phyloP scores from a whole-genome alignment of 2,329 filamentous ascomycete species.

The Penicillium rolfsii region DNA sequence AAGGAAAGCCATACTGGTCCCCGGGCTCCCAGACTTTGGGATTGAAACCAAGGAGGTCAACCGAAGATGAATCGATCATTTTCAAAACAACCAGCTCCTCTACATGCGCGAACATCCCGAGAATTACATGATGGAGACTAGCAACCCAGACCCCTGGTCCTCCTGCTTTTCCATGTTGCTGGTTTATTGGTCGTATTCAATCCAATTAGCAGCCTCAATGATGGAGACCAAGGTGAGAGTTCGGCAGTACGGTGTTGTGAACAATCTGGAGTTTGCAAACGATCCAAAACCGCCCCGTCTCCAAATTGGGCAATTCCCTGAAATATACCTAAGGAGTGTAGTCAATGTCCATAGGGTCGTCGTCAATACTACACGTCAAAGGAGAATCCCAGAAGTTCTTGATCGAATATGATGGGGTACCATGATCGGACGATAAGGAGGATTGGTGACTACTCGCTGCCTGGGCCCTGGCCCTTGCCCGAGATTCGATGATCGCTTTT shows the following conservation, averaged over 20 bases:
- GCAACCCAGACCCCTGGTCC: too few species aligned
- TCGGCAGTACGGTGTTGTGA: neutral
- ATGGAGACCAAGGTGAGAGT: neutral
- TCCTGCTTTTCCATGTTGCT: too few species aligned
- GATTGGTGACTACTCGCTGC: neutral
- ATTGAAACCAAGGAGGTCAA: too few species aligned
- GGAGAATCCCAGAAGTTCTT: neutral
- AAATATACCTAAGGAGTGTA: neutral
- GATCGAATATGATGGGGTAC: neutral
- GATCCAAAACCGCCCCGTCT: neutral
- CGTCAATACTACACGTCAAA: conserved; percentile 6
- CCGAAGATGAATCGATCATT: too few species aligned
- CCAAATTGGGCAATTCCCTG: neutral
- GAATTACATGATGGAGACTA: too few species aligned
- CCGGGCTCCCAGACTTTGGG: too few species aligned
- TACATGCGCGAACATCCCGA: too few species aligned
- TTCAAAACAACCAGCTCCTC: too few species aligned
- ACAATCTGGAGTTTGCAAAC: neutral
- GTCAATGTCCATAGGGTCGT: conserved; percentile 40
- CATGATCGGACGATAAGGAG: neutral
- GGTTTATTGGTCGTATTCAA: neutral
- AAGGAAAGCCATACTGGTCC: too few species aligned
- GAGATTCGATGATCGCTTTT: conserved; percentile 79
- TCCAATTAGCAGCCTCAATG: neutral
- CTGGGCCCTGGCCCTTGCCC: conserved; percentile 59